phyloP scores from a whole-genome alignment of 208 protist genomes.

The Trypanosoma platydactyli region DNA sequence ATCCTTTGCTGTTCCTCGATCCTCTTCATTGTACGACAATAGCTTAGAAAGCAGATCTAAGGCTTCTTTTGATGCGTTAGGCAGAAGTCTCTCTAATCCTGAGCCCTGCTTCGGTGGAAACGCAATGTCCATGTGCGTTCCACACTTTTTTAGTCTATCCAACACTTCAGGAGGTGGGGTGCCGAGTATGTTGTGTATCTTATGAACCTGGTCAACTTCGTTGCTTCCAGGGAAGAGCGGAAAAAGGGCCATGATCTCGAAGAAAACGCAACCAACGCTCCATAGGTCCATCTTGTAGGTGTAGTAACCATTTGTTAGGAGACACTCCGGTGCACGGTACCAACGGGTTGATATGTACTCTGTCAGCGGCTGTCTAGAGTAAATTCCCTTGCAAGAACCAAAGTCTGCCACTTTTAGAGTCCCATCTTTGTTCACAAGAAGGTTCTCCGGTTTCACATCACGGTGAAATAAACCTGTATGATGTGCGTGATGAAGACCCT shows the following conservation, averaged over 20 bases:
- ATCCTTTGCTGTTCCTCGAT: slow-evolving; percentile 90
- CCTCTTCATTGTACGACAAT: slow-evolving; percentile 87
- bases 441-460: slow-evolving; percentile 98
- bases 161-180: slow-evolving; percentile 85
- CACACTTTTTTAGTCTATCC: slow-evolving; percentile 48
- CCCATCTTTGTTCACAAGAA: slow-evolving; percentile 91
- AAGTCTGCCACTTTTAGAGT: slow-evolving; percentile 92
- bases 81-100: slow-evolving; percentile 63
- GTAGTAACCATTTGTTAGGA: slow-evolving; percentile 90
- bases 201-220: slow-evolving; percentile 85
- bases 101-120: slow-evolving; percentile 67
- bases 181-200: slow-evolving; percentile 92
- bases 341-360: slow-evolving; percentile 94
- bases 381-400: slow-evolving; percentile 84
- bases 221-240: slow-evolving; percentile 86
- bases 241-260: slow-evolving; percentile 76
- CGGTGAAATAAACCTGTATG: slow-evolving; percentile 92
- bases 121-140: slow-evolving; percentile 71
- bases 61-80: slow-evolving; percentile 60
- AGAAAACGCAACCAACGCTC: slow-evolving; percentile 87
- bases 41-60: slow-evolving; percentile 88
- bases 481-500: slow-evolving; percentile 94
- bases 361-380: slow-evolving; percentile 81
- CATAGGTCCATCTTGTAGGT: slow-evolving; percentile 92
- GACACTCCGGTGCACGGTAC: slow-evolving; percentile 93